Percentiles rank a stretch among this genome's conserved stretches.
Evolutionary conservation across 148 eudicot species (phyloP).

Genomic region (Cornus suecica): DNA sequence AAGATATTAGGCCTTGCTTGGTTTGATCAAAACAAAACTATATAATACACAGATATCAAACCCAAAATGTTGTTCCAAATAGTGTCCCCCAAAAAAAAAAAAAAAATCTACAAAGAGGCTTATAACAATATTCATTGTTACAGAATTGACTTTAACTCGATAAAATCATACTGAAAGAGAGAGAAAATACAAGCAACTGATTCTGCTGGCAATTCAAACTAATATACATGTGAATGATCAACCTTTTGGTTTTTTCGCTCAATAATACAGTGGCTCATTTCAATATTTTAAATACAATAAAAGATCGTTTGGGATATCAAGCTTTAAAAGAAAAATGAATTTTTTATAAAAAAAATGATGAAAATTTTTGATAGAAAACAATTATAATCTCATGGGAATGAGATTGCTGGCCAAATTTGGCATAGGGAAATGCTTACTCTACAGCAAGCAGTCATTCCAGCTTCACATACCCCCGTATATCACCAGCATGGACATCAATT

Average conservation of each 20-base stretch:
- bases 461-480: conserved; percentile 1
- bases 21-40: too few relatives aligned
- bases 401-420: conserved; percentile 9
- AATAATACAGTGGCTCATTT: conserved; percentile 13
- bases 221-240: background rate
- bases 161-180: too few relatives aligned
- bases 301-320: conserved; percentile 6
- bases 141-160: background rate
- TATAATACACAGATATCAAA: too few relatives aligned
- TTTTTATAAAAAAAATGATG: background rate
- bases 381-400: conserved; percentile 12
- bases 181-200: background rate
- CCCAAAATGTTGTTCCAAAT: too few relatives aligned
- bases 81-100: too few relatives aligned
- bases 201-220: conserved; percentile 7
- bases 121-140: too few relatives aligned
- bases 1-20: too few relatives aligned
- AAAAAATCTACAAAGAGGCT: too few relatives aligned
- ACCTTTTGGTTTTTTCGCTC: background rate
- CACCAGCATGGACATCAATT: conserved; percentile 20
- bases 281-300: background rate
- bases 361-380: background rate
- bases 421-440: conserved; percentile 7
- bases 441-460: conserved; percentile 10
- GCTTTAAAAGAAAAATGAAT: conserved; percentile 1